Conservation (phyloP, 441 rosid species). For the Capsella rubella region DNA sequence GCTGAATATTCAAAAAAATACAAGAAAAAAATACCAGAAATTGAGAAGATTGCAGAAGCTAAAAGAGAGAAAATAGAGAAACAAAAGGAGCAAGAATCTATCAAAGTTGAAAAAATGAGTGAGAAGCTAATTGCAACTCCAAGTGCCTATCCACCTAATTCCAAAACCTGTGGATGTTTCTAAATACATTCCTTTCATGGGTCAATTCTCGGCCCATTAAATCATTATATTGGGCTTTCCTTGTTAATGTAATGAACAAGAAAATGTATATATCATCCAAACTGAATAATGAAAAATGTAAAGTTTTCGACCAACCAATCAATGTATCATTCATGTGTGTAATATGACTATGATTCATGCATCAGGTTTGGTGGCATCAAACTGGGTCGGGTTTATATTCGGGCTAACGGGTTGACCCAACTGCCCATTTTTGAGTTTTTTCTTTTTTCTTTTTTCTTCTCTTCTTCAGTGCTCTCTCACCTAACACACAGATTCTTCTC, state of each 20-base stretch:
- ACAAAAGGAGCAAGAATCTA: constrained; percentile 30
- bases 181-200: not conserved
- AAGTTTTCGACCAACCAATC: not conserved
- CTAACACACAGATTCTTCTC: constrained; percentile 1
- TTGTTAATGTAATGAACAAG: not conserved
- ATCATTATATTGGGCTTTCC: not conserved
- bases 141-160: constrained; percentile 39
- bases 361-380: not conserved
- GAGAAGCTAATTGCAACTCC: constrained; percentile 40
- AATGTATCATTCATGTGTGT: not conserved
- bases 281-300: too few relatives aligned
- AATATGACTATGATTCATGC: not conserved
- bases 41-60: constrained; percentile 39
- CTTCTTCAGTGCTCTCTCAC: not conserved
- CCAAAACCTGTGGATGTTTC: constrained; percentile 35
- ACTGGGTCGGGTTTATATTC: not conserved
- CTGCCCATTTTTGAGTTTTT: too few relatives aligned
- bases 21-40: constrained; percentile 42
- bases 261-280: too few relatives aligned
- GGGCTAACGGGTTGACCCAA: constrained; percentile 13
- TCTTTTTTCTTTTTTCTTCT: not conserved
- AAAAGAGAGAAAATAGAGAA: constrained; percentile 43
- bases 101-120: constrained; percentile 28
- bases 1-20: constrained; percentile 19
- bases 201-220: not conserved